Conservation (phyloP, 1,139 yeast genomes). For the Blastobotrys indianensis region DNA sequence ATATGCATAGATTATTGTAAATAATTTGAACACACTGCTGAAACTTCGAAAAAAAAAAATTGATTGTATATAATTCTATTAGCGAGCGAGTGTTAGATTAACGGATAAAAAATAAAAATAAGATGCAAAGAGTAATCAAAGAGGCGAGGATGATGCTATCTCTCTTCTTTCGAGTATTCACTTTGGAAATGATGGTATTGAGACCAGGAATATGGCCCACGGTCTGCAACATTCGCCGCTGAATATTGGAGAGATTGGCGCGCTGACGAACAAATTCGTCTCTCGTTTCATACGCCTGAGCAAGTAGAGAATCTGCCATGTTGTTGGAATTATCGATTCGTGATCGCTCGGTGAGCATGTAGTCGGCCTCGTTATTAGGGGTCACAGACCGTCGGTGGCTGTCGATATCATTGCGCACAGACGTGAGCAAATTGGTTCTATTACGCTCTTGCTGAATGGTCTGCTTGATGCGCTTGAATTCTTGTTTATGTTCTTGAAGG, state of each 20-base stretch:
- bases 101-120: constrained; percentile 56
- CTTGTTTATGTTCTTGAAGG: constrained; percentile 61
- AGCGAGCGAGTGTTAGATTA: constrained; percentile 15
- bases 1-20: constrained; percentile 12
- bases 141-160: constrained; percentile 80
- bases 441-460: constrained; percentile 69
- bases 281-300: constrained; percentile 83
- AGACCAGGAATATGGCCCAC: constrained; percentile 76
- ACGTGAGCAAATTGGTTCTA: constrained; percentile 62
- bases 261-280: constrained; percentile 78
- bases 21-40: not conserved
- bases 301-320: constrained; percentile 70
- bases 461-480: constrained; percentile 53
- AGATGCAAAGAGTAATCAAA: constrained; percentile 66
- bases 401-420: constrained; percentile 73
- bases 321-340: constrained; percentile 69
- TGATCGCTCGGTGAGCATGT: constrained; percentile 69
- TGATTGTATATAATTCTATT: not conserved
- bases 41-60: not conserved
- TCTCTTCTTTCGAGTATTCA: constrained; percentile 82
- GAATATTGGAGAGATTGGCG: constrained; percentile 56
- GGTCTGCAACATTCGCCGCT: constrained; percentile 54
- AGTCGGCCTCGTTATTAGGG: constrained; percentile 47
- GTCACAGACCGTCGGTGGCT: constrained; percentile 43
- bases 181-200: constrained; percentile 66